Conservation (phyloP, 345 rosid species). For the Ceriops zippeliana region DNA sequence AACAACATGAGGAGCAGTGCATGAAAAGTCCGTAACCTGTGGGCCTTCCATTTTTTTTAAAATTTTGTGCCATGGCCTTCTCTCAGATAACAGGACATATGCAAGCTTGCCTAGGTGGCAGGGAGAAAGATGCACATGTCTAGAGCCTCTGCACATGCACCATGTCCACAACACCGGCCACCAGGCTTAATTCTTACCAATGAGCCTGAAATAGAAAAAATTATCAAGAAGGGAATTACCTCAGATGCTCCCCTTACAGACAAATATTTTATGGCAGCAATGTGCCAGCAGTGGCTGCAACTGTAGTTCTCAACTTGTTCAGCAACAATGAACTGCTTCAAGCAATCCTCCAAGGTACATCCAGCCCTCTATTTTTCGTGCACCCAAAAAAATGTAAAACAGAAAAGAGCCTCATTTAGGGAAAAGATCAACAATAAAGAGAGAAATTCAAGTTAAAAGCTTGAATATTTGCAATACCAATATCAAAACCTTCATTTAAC, state of each 20-base stretch:
- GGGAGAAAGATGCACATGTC: no score
- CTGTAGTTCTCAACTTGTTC: constrained; percentile 66
- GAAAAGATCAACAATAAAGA: neutral
- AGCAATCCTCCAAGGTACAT: constrained; percentile 62
- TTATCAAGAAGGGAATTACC: constrained; percentile 31
- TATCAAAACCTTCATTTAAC: constrained; percentile 52
- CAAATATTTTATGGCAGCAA: constrained; percentile 59
- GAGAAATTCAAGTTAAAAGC: neutral
- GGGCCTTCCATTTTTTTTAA: no score
- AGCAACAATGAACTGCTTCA: constrained; percentile 53
- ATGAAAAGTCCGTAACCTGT: no score
- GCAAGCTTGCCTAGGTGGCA: no score
- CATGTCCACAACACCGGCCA: neutral
- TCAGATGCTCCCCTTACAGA: constrained; percentile 38
- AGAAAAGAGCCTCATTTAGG: neutral
- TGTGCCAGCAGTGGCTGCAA: constrained; percentile 84
- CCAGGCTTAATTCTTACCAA: neutral
- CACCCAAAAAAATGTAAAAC: constrained; percentile 7
- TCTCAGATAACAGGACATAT: no score
- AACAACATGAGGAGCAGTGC: no score
- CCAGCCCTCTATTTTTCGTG: constrained; percentile 44
- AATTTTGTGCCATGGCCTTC: no score
- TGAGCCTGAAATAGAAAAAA: neutral
- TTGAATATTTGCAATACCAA: constrained; percentile 14
- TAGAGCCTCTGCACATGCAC: neutral